Evolutionary conservation across 371 early-diverging fungal species (phyloP).

Genomic region (Apophysomyces trapeziformis): DNA sequence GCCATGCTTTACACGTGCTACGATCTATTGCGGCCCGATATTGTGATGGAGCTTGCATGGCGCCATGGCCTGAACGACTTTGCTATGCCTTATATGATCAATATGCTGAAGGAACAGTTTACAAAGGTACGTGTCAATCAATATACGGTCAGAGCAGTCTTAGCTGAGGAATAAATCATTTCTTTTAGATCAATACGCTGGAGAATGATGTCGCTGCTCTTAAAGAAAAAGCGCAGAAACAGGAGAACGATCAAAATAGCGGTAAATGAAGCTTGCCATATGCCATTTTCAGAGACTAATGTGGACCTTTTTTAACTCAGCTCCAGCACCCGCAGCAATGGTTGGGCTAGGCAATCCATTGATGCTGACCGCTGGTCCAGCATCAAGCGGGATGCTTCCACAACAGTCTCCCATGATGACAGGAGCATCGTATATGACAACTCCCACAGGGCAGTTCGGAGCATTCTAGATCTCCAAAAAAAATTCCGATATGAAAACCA

Average conservation of each 20-base stretch:
- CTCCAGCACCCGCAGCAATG: constrained; percentile 29
- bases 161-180: not conserved
- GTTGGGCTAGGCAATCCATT: constrained; percentile 66
- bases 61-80: constrained; percentile 85
- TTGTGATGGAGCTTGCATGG: constrained; percentile 95
- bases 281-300: not conserved
- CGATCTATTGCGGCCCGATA: constrained; percentile 91
- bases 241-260: constrained; percentile 20
- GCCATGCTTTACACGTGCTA: constrained; percentile 93
- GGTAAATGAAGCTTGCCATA: constrained; percentile 19
- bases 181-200: constrained; percentile 2
- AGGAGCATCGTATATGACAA: constrained; percentile 29
- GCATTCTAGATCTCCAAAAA: not conserved
- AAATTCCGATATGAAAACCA: not conserved
- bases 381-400: constrained; percentile 31
- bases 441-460: constrained; percentile 3
- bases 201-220: not conserved
- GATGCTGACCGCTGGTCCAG: constrained; percentile 60
- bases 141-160: not conserved
- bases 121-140: constrained; percentile 53
- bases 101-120: constrained; percentile 82
- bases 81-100: constrained; percentile 97
- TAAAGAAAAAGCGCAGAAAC: constrained; percentile 9
- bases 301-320: constrained; percentile 17
- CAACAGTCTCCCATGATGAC: constrained; percentile 50